Conservation (phyloP, 2,329 filamentous ascomycete genomes). For the Thielaviopsis cerberus region DNA sequence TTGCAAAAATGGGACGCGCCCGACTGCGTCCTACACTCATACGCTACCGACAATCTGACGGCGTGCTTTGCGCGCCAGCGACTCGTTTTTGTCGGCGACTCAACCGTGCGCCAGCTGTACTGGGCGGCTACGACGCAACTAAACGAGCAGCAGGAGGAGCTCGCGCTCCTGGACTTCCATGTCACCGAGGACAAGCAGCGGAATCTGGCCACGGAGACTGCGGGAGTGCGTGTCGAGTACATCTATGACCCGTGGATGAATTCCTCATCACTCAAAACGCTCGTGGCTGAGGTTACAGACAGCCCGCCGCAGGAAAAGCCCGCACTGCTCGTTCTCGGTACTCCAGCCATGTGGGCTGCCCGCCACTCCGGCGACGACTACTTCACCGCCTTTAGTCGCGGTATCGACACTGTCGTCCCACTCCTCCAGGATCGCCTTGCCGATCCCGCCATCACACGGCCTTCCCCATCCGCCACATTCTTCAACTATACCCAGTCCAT, state of each 20-base stretch:
- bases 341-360: constrained; percentile 36
- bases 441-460: neutral
- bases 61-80: constrained; percentile 32
- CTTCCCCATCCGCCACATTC: neutral
- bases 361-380: constrained; percentile 28
- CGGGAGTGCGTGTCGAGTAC: constrained; percentile 31
- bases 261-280: constrained; percentile 15
- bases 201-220: constrained; percentile 22
- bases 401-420: constrained; percentile 27
- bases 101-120: constrained; percentile 39
- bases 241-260: constrained; percentile 47
- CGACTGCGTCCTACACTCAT: constrained; percentile 39
- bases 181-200: constrained; percentile 22
- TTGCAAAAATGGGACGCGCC: constrained; percentile 39
- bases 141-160: constrained; percentile 22
- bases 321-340: constrained; percentile 32
- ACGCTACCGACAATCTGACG: constrained; percentile 31
- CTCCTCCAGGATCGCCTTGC: constrained; percentile 17
- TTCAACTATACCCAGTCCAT: neutral
- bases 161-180: constrained; percentile 20
- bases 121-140: constrained; percentile 35
- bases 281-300: constrained; percentile 18
- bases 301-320: constrained; percentile 16
- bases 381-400: constrained; percentile 26
- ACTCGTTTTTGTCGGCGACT: constrained; percentile 43